Evolutionary conservation across 208 protist species (phyloP).

Genomic region (Acanthamoeba triangularis): DNA sequence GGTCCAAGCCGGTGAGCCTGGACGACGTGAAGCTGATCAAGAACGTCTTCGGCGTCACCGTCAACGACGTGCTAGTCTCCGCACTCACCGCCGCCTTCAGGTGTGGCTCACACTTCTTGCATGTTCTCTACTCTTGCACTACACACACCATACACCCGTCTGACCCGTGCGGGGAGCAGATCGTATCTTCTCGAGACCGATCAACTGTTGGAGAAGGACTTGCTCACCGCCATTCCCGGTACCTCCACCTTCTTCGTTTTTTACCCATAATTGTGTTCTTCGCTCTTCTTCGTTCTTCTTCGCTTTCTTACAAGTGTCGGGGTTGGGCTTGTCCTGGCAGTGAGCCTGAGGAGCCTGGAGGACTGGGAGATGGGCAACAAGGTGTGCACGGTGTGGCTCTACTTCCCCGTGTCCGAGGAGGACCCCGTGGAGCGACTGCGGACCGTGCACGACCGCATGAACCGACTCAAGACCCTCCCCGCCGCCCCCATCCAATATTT

Average conservation of each 20-base stretch:
- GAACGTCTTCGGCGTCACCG: not conserved
- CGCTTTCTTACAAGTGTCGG: too few species aligned
- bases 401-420: conserved; percentile 21
- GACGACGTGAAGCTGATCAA: conserved; percentile 30
- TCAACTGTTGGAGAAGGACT: not conserved
- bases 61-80: conserved; percentile 26
- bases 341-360: conserved; percentile 3
- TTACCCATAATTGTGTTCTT: too few species aligned
- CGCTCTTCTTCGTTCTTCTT: too few species aligned
- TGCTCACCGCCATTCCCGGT: conserved; percentile 6
- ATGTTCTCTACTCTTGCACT: too few species aligned
- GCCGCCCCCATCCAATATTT: not conserved
- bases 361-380: conserved; percentile 65
- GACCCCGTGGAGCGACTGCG: not conserved
- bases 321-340: not conserved
- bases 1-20: not conserved
- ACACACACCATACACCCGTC: too few species aligned
- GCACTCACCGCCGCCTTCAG: conserved; percentile 30
- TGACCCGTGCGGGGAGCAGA: not conserved
- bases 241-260: too few species aligned
- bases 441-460: not conserved
- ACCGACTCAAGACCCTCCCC: not conserved
- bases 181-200: conserved; percentile 6
- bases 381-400: conserved; percentile 39
- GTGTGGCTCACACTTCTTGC: not conserved